These are phyloP conservation scores for Phaffia rhodozyma DNA, from an alignment of 1,284 basidiomycete species.

Conservation along the genomic window DNA sequence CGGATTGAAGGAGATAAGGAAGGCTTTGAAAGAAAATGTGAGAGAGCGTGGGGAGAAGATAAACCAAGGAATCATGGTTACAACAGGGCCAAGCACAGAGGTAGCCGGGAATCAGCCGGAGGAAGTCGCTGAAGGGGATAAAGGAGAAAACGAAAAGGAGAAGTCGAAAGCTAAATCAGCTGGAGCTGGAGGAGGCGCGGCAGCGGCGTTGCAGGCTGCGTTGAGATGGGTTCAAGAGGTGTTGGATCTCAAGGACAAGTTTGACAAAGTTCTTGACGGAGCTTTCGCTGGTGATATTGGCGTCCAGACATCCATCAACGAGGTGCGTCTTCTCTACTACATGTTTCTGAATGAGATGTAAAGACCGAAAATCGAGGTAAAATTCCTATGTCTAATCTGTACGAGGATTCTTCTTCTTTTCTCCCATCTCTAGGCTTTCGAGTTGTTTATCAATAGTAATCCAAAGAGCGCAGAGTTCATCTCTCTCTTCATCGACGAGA, in stretches of 20 bases:
- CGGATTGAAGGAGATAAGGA: slow-evolving; percentile 56
- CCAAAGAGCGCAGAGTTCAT: slow-evolving; percentile 85
- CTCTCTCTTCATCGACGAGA: slow-evolving; percentile 94
- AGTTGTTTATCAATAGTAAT: slow-evolving; percentile 82
- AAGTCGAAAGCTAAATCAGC: slow-evolving; percentile 48
- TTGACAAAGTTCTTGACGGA: slow-evolving; percentile 60
- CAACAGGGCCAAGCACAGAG: slow-evolving; percentile 26
- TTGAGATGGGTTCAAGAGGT: slow-evolving; percentile 92
- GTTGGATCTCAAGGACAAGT: slow-evolving; percentile 79
- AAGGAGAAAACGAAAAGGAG: slow-evolving; percentile 35
- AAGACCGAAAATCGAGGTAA: neutral
- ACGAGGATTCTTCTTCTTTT: neutral
- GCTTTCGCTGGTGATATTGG: slow-evolving; percentile 65
- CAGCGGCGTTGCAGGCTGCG: slow-evolving; percentile 42
- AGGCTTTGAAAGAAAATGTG: slow-evolving; percentile 63
- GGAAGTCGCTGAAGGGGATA: slow-evolving; percentile 29
- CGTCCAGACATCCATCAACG: slow-evolving; percentile 73
- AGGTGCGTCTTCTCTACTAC: slow-evolving; percentile 43
- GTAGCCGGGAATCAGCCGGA: slow-evolving; percentile 27
- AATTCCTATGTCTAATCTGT: neutral
- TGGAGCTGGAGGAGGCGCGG: slow-evolving; percentile 26
- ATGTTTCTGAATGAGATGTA: neutral
- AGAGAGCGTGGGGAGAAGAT: slow-evolving; percentile 65
- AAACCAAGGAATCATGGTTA: slow-evolving; percentile 45
- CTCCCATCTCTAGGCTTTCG: slow-evolving; percentile 57